Evolutionary conservation across 495 filamentous ascomycete species (phyloP).

Genomic region (Aspergillus sparsus): DNA sequence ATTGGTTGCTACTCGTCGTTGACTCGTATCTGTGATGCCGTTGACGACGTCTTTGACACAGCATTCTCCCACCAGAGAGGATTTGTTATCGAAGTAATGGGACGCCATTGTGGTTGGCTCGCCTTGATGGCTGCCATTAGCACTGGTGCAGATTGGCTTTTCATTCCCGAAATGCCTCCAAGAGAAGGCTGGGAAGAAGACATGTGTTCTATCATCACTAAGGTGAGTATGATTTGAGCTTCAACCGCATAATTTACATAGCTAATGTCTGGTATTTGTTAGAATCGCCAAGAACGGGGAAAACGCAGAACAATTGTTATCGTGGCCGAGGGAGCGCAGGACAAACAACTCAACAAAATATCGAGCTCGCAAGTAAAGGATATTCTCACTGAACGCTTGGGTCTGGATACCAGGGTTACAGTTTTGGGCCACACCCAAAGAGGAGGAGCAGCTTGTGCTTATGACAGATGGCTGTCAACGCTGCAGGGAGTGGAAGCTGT

Average conservation of each 20-base stretch:
- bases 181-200: constrained; percentile 82
- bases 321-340: constrained; percentile 91
- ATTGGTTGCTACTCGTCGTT: constrained; percentile 97
- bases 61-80: constrained; percentile 95
- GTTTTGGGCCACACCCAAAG: constrained; percentile 96
- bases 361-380: constrained; percentile 78
- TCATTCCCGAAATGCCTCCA: constrained; percentile 95
- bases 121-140: constrained; percentile 96
- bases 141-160: constrained; percentile 94
- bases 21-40: constrained; percentile 85
- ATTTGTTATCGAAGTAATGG: constrained; percentile 99
- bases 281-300: constrained; percentile 82
- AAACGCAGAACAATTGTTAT: constrained; percentile 99
- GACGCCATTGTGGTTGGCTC: constrained; percentile 97
- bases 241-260: neutral
- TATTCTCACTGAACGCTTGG: constrained; percentile 75
- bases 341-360: constrained; percentile 83
- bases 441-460: constrained; percentile 87
- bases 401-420: constrained; percentile 89
- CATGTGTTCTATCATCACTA: constrained; percentile 80
- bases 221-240: constrained; percentile 53
- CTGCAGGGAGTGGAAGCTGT: constrained; percentile 96
- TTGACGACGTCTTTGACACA: constrained; percentile 96
- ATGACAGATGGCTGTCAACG: constrained; percentile 91
- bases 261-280: constrained; percentile 34